Evolutionary conservation across 208 protist genomes (phyloP), one percentile per base, ranked within the genome.

Genomic region (Borovskyia barvae): DNA sequence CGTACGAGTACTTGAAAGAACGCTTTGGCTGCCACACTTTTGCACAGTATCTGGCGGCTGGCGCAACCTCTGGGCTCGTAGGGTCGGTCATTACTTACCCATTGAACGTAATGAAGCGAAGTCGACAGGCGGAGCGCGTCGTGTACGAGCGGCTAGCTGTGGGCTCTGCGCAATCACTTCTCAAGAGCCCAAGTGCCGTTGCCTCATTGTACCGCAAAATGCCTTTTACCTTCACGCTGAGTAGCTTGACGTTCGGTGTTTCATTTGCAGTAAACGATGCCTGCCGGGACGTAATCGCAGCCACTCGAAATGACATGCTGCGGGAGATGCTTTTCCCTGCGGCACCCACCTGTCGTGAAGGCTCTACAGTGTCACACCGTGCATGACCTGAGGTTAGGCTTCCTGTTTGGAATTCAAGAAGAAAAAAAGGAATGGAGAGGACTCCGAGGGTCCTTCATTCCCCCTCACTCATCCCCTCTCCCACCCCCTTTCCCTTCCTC

Each of bases 41-140:
- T 50, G 60, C 42, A 30, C 74, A 82, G 48, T 82, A 89, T 30
- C 56, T 93, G 28, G 46, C 75, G 5, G 84, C 75, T 5, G 93
- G 93, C 26, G 80, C 80, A 40, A 24, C 80, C 12, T 82, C 90
- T 2, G 92, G 91, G 8, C 14, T 92, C 19, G 39, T 72, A 3
- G 91, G 75, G 14, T 93, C 96, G 40, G 63, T 85, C 17, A 52
- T 86, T 7, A 89, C 92, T 8, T 96, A 97, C 64, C 92, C 92
- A 24, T 37, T 98, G 39, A 94, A 79, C 54, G 75, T 96, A 11
- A 80, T 90, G 35, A 90, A 89, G 32, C 84, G 91, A 15, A 72
- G 87, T 24, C 80, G 90, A 29, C 90, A 97, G 65, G 73, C 83
- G 6, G 79, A 90, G 60, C 64, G 75, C 14, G 55, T 80, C 14